phyloP scores from a whole-genome alignment of 495 filamentous ascomycete genomes.

The Lophium mytilinum region DNA sequence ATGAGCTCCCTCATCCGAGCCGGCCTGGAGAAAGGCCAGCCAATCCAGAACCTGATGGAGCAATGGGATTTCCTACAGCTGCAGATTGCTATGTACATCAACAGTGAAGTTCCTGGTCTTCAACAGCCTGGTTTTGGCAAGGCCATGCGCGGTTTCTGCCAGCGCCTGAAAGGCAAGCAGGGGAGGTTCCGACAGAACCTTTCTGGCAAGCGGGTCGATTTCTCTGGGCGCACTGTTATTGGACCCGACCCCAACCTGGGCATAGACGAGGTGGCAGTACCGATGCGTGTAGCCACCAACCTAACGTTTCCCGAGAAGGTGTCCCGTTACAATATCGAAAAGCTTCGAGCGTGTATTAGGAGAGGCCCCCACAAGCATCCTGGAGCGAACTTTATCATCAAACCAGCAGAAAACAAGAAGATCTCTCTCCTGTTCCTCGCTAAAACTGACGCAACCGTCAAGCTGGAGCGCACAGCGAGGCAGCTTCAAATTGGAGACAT shows the following conservation, averaged over 20 bases:
- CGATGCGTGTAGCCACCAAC: constrained; percentile 80
- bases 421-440: constrained; percentile 49
- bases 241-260: constrained; percentile 91
- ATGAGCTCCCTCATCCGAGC: constrained; percentile 76
- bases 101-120: constrained; percentile 89
- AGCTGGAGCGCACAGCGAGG: constrained; percentile 55
- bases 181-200: constrained; percentile 94
- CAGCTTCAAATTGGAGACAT: constrained; percentile 74
- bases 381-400: constrained; percentile 74
- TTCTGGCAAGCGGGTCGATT: constrained; percentile 97
- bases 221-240: constrained; percentile 95
- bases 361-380: constrained; percentile 74
- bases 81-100: constrained; percentile 94
- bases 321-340: constrained; percentile 71
- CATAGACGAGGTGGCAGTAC: constrained; percentile 90
- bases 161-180: constrained; percentile 93
- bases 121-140: constrained; percentile 67
- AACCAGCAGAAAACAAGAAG: constrained; percentile 49
- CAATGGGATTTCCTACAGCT: constrained; percentile 96
- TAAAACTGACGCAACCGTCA: constrained; percentile 47
- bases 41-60: constrained; percentile 87
- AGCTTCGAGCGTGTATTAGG: constrained; percentile 60
- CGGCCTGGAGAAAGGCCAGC: constrained; percentile 69
- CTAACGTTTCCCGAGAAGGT: constrained; percentile 91
- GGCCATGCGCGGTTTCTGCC: constrained; percentile 84